These are phyloP conservation scores for Hypomyces perniciosus DNA, from an alignment of 2,329 filamentous ascomycete genomes.

Conservation along the genomic window DNA sequence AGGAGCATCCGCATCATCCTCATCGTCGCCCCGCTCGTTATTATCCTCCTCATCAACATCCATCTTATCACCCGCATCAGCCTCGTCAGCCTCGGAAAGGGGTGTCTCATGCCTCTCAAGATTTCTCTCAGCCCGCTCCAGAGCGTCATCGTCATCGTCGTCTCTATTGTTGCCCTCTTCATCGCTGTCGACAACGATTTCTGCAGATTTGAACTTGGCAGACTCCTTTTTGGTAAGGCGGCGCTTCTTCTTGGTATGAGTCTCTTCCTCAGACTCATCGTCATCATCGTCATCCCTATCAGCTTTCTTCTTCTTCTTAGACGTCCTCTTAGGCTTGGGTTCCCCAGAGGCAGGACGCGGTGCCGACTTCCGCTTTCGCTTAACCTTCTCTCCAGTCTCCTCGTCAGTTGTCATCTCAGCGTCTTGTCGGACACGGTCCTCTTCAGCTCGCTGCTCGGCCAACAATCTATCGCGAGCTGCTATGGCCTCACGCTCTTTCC, in stretches of 20 bases:
- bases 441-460: conserved; percentile 54
- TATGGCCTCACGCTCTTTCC: conserved; percentile 79
- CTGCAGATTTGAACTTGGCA: conserved; percentile 76
- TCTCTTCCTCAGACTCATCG: conserved; percentile 37
- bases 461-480: conserved; percentile 67
- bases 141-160: conserved; percentile 35
- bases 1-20: conserved; percentile 39
- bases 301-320: conserved; percentile 56
- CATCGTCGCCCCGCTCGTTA: conserved; percentile 42
- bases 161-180: conserved; percentile 43
- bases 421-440: conserved; percentile 37
- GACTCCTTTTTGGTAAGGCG: conserved; percentile 45
- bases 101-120: conserved; percentile 33
- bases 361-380: conserved; percentile 63
- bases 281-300: conserved; percentile 30
- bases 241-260: conserved; percentile 56
- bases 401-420: conserved; percentile 77
- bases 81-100: conserved; percentile 31
- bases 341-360: conserved; percentile 31
- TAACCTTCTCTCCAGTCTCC: conserved; percentile 75
- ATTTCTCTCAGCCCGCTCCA: conserved; percentile 41
- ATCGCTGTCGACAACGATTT: conserved; percentile 75
- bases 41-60: conserved; percentile 42
- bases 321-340: conserved; percentile 35
- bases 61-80: conserved; percentile 41